Evolutionary conservation across 768 basidiomycete genomes (phyloP).

Genomic region (Panellus pusillus): DNA sequence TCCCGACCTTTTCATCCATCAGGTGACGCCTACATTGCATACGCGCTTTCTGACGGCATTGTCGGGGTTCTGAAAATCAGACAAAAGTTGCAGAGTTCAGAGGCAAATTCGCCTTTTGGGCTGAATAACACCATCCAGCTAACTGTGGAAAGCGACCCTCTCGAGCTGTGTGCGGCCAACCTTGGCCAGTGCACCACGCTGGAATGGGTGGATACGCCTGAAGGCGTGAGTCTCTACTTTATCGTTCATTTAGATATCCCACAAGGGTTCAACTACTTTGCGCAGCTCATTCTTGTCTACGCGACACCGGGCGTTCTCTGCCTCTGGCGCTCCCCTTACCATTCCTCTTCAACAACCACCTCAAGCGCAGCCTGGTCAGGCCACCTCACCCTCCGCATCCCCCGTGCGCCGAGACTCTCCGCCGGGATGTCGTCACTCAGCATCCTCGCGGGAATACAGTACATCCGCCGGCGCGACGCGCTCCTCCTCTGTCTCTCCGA

Average conservation of each 20-base stretch:
- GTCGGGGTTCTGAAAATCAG: constrained; percentile 55
- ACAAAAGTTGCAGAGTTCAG: constrained; percentile 40
- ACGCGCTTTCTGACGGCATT: constrained; percentile 57
- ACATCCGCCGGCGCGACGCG: constrained; percentile 48
- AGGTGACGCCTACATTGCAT: constrained; percentile 64
- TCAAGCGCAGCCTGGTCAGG: constrained; percentile 46
- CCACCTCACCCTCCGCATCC: constrained; percentile 34
- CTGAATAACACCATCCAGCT: constrained; percentile 36
- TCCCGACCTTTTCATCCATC: constrained; percentile 1
- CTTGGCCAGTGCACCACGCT: constrained; percentile 50
- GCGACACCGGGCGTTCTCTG: constrained; percentile 60
- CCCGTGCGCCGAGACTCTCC: constrained; percentile 52
- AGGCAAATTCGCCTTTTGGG: constrained; percentile 28
- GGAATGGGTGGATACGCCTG: constrained; percentile 50
- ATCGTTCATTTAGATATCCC: background rate
- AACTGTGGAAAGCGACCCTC: constrained; percentile 29
- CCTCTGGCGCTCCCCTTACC: constrained; percentile 49
- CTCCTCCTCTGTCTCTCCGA: constrained; percentile 65
- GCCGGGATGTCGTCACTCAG: constrained; percentile 60
- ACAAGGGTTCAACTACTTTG: no score
- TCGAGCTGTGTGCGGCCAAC: constrained; percentile 36
- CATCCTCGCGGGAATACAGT: constrained; percentile 59
- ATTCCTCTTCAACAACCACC: background rate
- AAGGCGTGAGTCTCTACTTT: constrained; percentile 35
- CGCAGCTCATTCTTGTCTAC: constrained; percentile 57